Conservation (phyloP, 1,284 basidiomycete genomes). For the Cryptococcus sp. region DNA sequence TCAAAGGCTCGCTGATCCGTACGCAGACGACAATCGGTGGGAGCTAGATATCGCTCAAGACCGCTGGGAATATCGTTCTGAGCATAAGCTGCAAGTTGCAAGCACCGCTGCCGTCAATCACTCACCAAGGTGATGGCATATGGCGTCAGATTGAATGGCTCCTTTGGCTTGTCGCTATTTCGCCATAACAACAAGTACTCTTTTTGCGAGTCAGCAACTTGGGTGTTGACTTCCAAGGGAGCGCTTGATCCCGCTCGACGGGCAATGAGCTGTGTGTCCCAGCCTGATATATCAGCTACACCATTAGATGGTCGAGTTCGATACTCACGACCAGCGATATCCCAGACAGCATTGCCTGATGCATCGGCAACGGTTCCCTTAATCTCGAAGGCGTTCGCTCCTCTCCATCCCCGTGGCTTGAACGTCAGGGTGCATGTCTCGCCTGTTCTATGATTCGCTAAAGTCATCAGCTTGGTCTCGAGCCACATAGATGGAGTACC, state of each 20-base stretch:
- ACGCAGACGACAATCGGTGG: slow-evolving; percentile 89
- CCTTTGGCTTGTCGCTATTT: slow-evolving; percentile 77
- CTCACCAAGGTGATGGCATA: slow-evolving; percentile 76
- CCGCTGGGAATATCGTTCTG: slow-evolving; percentile 49
- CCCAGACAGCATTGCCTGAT: slow-evolving; percentile 66
- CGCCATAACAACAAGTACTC: slow-evolving; percentile 67
- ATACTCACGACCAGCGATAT: slow-evolving; percentile 74
- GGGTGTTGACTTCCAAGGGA: slow-evolving; percentile 55
- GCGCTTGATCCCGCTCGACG: slow-evolving; percentile 65
- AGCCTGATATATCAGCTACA: slow-evolving; percentile 51
- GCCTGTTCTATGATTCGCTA: slow-evolving; percentile 87
- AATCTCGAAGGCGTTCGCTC: slow-evolving; percentile 87
- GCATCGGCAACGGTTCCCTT: slow-evolving; percentile 74
- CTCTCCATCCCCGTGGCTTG: slow-evolving; percentile 93
- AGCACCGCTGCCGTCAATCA: no score
- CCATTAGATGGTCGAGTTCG: not conserved
- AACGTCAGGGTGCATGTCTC: slow-evolving; percentile 87
- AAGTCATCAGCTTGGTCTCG: slow-evolving; percentile 10
- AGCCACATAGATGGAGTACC: slow-evolving; percentile 6
- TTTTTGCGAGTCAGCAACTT: slow-evolving; percentile 30
- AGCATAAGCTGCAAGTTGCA: not conserved
- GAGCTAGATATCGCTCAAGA: slow-evolving; percentile 69
- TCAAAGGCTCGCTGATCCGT: slow-evolving; percentile 97
- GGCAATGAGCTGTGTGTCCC: slow-evolving; percentile 92
- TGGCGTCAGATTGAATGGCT: slow-evolving; percentile 92